phyloP scores from a whole-genome alignment of 2,329 filamentous ascomycete genomes.

The Diplodia corticola region DNA sequence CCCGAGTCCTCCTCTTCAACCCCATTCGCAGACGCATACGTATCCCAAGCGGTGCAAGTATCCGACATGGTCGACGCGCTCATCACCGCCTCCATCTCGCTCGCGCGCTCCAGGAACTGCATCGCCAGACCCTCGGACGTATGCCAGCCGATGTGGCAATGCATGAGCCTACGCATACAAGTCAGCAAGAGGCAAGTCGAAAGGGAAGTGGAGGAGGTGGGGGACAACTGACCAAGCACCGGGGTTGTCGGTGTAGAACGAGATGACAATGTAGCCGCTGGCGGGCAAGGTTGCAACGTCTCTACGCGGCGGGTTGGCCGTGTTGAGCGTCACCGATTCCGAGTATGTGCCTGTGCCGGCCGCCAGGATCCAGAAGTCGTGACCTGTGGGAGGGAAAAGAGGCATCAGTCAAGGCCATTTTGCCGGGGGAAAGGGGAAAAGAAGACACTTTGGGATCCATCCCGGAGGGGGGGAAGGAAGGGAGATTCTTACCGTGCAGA shows the following conservation, averaged over 20 bases:
- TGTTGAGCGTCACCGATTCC: constrained; percentile 27
- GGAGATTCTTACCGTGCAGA: constrained; percentile 26
- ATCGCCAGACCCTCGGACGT: constrained; percentile 26
- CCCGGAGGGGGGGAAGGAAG: background rate
- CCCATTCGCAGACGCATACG: constrained; percentile 25
- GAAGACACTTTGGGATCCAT: too few species aligned
- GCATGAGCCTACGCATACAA: constrained; percentile 29
- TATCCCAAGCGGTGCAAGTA: constrained; percentile 31
- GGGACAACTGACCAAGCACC: constrained; percentile 40
- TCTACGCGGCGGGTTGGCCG: constrained; percentile 36
- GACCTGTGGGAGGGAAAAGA: constrained; percentile 35
- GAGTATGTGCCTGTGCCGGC: constrained; percentile 30
- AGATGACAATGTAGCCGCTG: constrained; percentile 48
- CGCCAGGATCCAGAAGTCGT: constrained; percentile 57
- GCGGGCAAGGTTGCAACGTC: constrained; percentile 35
- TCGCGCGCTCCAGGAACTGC: constrained; percentile 29
- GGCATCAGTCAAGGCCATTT: background rate
- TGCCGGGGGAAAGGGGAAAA: too few species aligned
- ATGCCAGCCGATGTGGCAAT: constrained; percentile 36
- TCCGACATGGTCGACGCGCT: constrained; percentile 24
- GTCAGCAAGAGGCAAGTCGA: background rate
- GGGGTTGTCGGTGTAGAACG: constrained; percentile 55
- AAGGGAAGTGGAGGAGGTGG: background rate
- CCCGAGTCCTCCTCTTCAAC: constrained; percentile 32
- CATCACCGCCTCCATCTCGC: constrained; percentile 31